Conservation (phyloP, 441 rosid genomes). For the Gossypium schwendimanii region DNA sequence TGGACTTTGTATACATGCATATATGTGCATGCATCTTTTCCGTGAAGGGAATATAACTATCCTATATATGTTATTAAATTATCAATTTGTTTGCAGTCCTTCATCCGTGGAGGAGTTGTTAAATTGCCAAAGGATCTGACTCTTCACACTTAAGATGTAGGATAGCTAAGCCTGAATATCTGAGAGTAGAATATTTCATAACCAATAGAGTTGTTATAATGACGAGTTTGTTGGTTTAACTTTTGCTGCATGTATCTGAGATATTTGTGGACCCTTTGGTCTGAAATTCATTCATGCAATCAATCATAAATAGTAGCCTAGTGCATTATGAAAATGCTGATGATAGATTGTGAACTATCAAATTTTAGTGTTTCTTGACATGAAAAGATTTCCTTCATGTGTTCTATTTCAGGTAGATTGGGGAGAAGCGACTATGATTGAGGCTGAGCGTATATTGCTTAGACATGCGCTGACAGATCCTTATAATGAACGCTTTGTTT, state of each 20-base stretch:
- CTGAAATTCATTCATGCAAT: background rate
- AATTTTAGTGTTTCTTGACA: slow-evolving; percentile 3
- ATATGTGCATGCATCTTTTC: background rate
- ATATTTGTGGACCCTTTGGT: background rate
- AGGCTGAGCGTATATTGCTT: slow-evolving; percentile 88
- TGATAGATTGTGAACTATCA: background rate
- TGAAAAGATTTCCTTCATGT: slow-evolving; percentile 12
- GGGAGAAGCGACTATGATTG: slow-evolving; percentile 93
- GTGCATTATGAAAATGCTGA: too few species aligned
- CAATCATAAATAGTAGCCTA: background rate
- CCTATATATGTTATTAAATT: background rate
- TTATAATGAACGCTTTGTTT: slow-evolving; percentile 70
- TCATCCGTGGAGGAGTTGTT: background rate
- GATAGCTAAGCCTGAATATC: background rate
- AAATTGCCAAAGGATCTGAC: background rate
- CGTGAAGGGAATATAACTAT: background rate
- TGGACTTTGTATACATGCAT: background rate
- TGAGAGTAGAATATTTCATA: background rate
- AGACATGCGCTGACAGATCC: slow-evolving; percentile 80
- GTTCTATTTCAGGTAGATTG: slow-evolving; percentile 71
- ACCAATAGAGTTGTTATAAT: background rate
- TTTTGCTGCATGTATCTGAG: background rate
- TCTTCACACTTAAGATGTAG: background rate
- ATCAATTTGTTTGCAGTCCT: background rate
- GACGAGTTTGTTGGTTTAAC: background rate